Percentiles rank a stretch among this genome's conserved stretches.
These are phyloP conservation scores for Backusella circina DNA, from an alignment of 192 early-diverging fungal genomes.

Conservation along the genomic window DNA sequence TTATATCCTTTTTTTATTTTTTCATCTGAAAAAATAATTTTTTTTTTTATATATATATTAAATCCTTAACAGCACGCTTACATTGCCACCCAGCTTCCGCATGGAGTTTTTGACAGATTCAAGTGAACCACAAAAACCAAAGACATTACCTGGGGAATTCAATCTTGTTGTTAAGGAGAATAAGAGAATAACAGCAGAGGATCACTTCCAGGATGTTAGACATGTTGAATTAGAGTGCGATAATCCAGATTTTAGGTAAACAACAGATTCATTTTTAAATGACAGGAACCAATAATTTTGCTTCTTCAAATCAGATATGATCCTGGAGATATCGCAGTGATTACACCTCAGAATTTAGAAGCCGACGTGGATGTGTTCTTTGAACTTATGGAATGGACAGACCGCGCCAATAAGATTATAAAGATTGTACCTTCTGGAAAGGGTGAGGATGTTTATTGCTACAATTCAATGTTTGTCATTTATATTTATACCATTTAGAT, in stretches of 20 bases:
- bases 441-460: background rate
- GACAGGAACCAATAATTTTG: background rate
- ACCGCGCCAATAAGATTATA: slow-evolving; percentile 60
- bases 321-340: slow-evolving; percentile 79
- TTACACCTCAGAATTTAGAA: slow-evolving; percentile 70
- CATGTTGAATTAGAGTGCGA: slow-evolving; percentile 63
- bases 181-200: slow-evolving; percentile 64
- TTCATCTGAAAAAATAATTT: background rate
- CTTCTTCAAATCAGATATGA: slow-evolving; percentile 42
- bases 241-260: slow-evolving; percentile 14
- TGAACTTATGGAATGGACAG: slow-evolving; percentile 64
- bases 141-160: slow-evolving; percentile 25
- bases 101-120: slow-evolving; percentile 42
- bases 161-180: slow-evolving; percentile 47
- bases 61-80: background rate
- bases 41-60: background rate
- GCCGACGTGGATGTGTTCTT: slow-evolving; percentile 71
- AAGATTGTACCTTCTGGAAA: slow-evolving; percentile 38
- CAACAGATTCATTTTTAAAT: background rate
- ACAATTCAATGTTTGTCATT: background rate
- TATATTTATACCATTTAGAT: slow-evolving; percentile 32
- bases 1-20: slow-evolving; percentile 39
- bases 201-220: slow-evolving; percentile 94
- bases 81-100: slow-evolving; percentile 37
- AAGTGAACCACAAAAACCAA: background rate